These are phyloP conservation scores for Anthostomella pinea DNA, from an alignment of 2,329 filamentous ascomycete genomes.

Conservation along the genomic window DNA sequence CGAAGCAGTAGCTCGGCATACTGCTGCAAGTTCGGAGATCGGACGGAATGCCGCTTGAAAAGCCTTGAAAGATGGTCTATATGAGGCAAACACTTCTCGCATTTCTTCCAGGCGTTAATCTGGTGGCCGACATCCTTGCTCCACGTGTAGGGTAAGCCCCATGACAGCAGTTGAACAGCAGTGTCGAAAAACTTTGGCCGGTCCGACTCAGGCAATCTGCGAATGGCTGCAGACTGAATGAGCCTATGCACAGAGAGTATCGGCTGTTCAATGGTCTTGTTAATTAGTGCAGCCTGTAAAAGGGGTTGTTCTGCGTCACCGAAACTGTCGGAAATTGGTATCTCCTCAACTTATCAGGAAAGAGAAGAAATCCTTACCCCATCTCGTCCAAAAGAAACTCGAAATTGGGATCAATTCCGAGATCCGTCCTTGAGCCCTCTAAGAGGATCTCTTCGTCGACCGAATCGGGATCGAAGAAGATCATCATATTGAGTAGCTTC, in stretches of 20 bases:
- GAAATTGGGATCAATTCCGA: constrained; percentile 15
- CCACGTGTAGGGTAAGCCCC: constrained; percentile 27
- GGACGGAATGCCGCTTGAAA: constrained; percentile 15
- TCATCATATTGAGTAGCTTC: constrained; percentile 23
- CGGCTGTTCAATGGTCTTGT: constrained; percentile 13
- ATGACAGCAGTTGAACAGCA: constrained; percentile 21
- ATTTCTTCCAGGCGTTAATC: constrained; percentile 25
- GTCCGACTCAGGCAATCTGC: constrained; percentile 9
- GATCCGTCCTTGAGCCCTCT: constrained; percentile 8
- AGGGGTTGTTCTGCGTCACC: constrained; percentile 19
- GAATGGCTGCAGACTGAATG: constrained; percentile 20
- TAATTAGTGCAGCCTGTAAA: constrained; percentile 20
- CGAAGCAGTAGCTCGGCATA: constrained; percentile 27
- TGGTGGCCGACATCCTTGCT: constrained; percentile 26
- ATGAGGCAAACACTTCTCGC: constrained; percentile 30
- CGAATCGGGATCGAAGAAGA: constrained; percentile 28
- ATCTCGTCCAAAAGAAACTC: constrained; percentile 27
- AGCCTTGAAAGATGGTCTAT: constrained; percentile 24
- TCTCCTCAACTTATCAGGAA: background rate
- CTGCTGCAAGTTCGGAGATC: constrained; percentile 8
- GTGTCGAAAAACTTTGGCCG: constrained; percentile 19
- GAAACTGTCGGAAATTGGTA: constrained; percentile 12
- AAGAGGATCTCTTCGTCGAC: constrained; percentile 26
- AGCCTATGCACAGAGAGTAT: constrained; percentile 25
- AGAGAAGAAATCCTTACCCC: constrained; percentile 23